Evolutionary conservation across 2,329 filamentous ascomycete species (phyloP), one percentile per base, ranked within the genome.

Genomic region (Verticillium klebahnii): DNA sequence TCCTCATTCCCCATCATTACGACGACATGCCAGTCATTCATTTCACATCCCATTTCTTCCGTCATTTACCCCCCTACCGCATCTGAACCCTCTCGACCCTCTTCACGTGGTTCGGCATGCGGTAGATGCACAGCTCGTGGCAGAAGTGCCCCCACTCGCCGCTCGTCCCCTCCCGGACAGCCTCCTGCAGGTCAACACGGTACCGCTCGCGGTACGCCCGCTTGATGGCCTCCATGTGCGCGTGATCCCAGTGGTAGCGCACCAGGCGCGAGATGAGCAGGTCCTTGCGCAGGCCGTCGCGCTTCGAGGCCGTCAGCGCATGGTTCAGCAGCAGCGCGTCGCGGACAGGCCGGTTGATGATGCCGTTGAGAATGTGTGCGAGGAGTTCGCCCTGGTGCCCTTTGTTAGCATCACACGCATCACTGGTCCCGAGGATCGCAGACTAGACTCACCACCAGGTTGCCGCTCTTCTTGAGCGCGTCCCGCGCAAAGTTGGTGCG

Each of bases 311-410:
- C 23, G 88, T 89, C 66, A 98, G 87, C 2, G 95, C 94, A 78
- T 98, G 95, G 75, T 96, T 89, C 1, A 99, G 82, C 2, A 98
- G 87, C 40, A 97, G 84, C 3, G 94, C 92, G 74, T 98, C 95
- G 61, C 95, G 91, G 65, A 96, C 92, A 6, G 95, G 93, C 63
- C 91, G 91, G 78, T 98, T 98, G 79, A 98, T 96, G 62, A 96
- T 88, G 70, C 95, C 95, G 77, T 98, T 97, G 71, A 99, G 89
- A 68, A 98, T 92, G 75, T 98, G 95, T 0, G 93, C 92, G 40
- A 98, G 87, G 23, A 96, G 88, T 78, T 99, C 95, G 66, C 95
- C 95, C 93, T 97, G 68, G 8, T 60, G 37, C 25, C 9, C n/a
- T 31, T 3, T 31, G 19, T 23, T 63, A 52, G 45, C 45, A 52